phyloP scores from a whole-genome alignment of 2,329 filamentous ascomycete genomes.

The Colletotrichum higginsianum region DNA sequence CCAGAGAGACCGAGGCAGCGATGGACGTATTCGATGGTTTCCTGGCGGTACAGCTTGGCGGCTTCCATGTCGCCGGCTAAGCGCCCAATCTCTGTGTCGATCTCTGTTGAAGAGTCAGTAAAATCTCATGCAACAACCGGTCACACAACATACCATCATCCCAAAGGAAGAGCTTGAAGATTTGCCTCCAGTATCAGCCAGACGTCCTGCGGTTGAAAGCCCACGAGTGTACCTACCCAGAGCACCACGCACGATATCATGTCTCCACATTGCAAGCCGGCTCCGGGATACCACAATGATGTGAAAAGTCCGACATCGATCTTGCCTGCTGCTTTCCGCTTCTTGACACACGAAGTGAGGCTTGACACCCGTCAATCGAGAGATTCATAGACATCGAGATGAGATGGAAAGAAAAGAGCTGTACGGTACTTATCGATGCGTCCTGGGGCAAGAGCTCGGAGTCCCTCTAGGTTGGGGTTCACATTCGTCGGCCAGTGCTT shows the following conservation, averaged over 20 bases:
- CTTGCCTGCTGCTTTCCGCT: background rate
- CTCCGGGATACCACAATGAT: slow-evolving; percentile 12
- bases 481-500: slow-evolving; percentile 2
- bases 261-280: slow-evolving; percentile 9
- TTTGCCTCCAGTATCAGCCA: slow-evolving; percentile 1
- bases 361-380: background rate
- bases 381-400: background rate
- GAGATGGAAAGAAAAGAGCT: background rate
- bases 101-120: background rate
- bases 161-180: background rate
- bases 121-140: background rate
- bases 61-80: background rate
- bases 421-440: background rate
- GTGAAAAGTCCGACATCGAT: slow-evolving; percentile 7
- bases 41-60: background rate
- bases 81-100: background rate
- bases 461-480: background rate
- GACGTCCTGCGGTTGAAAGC: background rate
- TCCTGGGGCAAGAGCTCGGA: background rate
- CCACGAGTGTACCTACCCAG: slow-evolving; percentile 1
- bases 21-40: slow-evolving; percentile 6
- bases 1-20: background rate
- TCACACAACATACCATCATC: background rate
- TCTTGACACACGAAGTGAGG: background rate
- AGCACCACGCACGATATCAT: slow-evolving; percentile 14